Conservation (phyloP, 192 early-diverging fungal genomes). For the Coemansia sp. region DNA sequence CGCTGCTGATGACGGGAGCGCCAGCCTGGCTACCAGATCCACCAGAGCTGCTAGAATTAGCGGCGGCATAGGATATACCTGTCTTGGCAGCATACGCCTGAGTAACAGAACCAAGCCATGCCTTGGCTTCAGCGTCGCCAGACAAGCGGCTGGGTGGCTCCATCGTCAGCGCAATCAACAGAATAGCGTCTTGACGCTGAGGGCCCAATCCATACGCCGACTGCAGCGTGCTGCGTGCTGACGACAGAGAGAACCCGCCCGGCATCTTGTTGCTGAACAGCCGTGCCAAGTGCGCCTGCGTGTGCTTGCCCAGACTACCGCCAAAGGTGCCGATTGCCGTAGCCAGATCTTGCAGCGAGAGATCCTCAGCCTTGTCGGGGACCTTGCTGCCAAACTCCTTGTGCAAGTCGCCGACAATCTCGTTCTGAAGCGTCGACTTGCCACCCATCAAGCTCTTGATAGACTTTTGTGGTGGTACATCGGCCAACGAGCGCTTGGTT, state of each 20-base stretch:
- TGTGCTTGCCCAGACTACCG: slow-evolving; percentile 78
- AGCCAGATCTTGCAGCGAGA: slow-evolving; percentile 78
- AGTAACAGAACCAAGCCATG: slow-evolving; percentile 72
- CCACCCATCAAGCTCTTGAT: slow-evolving; percentile 77
- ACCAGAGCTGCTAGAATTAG: slow-evolving; percentile 56
- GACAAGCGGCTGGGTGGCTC: slow-evolving; percentile 81
- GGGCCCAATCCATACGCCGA: slow-evolving; percentile 72
- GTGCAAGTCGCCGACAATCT: slow-evolving; percentile 90
- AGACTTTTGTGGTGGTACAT: slow-evolving; percentile 68
- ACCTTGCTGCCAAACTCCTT: slow-evolving; percentile 85
- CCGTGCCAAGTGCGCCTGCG: slow-evolving; percentile 66
- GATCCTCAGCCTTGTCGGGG: slow-evolving; percentile 90
- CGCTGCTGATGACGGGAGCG: slow-evolving; percentile 77
- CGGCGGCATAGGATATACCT: slow-evolving; percentile 58
- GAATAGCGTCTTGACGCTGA: slow-evolving; percentile 66
- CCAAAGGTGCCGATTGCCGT: slow-evolving; percentile 56
- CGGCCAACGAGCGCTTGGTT: slow-evolving; percentile 76
- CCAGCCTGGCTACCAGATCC: slow-evolving; percentile 48
- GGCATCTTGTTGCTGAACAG: slow-evolving; percentile 89
- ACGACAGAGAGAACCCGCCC: slow-evolving; percentile 78
- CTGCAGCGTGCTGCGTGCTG: slow-evolving; percentile 67
- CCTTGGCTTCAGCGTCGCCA: slow-evolving; percentile 73
- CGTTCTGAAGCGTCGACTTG: slow-evolving; percentile 95
- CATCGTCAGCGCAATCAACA: slow-evolving; percentile 73
- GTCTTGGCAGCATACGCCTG: slow-evolving; percentile 70